Percentiles rank a stretch among this genome's conserved stretches.
Evolutionary conservation across 1,284 basidiomycete species (phyloP).

Genomic region (Microbotryum scabiosae): DNA sequence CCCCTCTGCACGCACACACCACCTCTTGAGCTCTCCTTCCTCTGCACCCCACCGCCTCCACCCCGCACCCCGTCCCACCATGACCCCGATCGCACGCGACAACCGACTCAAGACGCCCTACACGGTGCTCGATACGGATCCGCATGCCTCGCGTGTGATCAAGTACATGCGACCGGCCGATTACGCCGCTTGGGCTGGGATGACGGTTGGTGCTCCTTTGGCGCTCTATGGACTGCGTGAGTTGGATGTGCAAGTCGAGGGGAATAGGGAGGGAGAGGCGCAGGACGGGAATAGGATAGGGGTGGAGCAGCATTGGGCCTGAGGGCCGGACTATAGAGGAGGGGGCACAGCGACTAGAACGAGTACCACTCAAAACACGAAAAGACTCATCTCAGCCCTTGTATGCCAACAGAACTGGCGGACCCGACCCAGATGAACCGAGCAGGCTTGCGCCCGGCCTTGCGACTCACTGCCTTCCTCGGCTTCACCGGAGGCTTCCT

Average conservation of each 20-base stretch:
- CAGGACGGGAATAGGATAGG: too few relatives aligned
- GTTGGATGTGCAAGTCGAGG: conserved; percentile 1
- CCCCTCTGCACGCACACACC: neutral
- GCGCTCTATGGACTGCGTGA: conserved; percentile 66
- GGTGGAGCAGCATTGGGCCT: too few relatives aligned
- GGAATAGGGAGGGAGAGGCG: too few relatives aligned
- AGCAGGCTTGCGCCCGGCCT: conserved; percentile 36
- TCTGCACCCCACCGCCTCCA: neutral
- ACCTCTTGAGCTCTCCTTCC: too few relatives aligned
- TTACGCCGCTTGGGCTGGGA: conserved; percentile 73
- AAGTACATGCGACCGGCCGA: conserved; percentile 83
- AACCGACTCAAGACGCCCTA: conserved; percentile 28
- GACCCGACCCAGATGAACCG: conserved; percentile 29
- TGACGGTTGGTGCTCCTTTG: conserved; percentile 68
- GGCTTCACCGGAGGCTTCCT: conserved; percentile 82
- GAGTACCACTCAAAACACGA: neutral
- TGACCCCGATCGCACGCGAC: neutral
- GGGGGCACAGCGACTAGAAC: too few relatives aligned
- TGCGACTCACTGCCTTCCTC: conserved; percentile 50
- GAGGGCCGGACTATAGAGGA: too few relatives aligned
- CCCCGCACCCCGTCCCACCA: neutral
- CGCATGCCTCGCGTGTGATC: conserved; percentile 78
- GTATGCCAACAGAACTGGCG: conserved; percentile 44
- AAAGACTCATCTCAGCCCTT: neutral
- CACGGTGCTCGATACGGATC: conserved; percentile 51